Percentiles rank a stretch among this genome's conserved stretches.
phyloP scores from a whole-genome alignment of 2,329 filamentous ascomycete genomes.

The Mycocentrospora acerina region DNA sequence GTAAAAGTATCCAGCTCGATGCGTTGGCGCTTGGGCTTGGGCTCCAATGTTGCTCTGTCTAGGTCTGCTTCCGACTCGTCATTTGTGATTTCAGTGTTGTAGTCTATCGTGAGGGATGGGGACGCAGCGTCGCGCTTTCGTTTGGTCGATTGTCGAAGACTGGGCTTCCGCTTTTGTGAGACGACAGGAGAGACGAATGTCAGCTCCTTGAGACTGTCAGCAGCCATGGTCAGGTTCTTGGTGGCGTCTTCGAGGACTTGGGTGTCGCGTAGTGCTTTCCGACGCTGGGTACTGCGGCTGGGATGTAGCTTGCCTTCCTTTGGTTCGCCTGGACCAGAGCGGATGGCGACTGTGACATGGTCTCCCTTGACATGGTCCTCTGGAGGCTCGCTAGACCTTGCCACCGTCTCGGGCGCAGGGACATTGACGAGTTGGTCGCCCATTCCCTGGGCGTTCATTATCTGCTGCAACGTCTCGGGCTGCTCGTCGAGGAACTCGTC shows the following conservation, averaged over 20 bases:
- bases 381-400: constrained; percentile 13
- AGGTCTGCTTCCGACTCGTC: constrained; percentile 28
- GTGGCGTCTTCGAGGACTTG: constrained; percentile 40
- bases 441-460: constrained; percentile 20
- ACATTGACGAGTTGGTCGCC: constrained; percentile 4
- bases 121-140: constrained; percentile 57
- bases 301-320: constrained; percentile 79
- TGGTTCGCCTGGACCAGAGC: constrained; percentile 76
- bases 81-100: constrained; percentile 12
- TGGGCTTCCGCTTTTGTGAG: constrained; percentile 23
- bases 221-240: constrained; percentile 36
- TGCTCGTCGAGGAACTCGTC: constrained; percentile 63
- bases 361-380: constrained; percentile 53
- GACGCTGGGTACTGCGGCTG: constrained; percentile 63
- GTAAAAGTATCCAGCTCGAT: constrained; percentile 19
- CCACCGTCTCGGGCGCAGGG: constrained; percentile 12
- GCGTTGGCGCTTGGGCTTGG: constrained; percentile 35
- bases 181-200: constrained; percentile 27
- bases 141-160: constrained; percentile 47
- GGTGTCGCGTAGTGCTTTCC: constrained; percentile 50
- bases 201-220: constrained; percentile 38
- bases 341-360: constrained; percentile 66
- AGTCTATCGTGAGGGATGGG: constrained; percentile 17
- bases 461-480: constrained; percentile 26
- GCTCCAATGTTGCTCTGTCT: constrained; percentile 27